Percentiles rank a stretch among this genome's conserved stretches.
Conservation (phyloP, 208 protist genomes). For the Trypanosoma brucei region DNA sequence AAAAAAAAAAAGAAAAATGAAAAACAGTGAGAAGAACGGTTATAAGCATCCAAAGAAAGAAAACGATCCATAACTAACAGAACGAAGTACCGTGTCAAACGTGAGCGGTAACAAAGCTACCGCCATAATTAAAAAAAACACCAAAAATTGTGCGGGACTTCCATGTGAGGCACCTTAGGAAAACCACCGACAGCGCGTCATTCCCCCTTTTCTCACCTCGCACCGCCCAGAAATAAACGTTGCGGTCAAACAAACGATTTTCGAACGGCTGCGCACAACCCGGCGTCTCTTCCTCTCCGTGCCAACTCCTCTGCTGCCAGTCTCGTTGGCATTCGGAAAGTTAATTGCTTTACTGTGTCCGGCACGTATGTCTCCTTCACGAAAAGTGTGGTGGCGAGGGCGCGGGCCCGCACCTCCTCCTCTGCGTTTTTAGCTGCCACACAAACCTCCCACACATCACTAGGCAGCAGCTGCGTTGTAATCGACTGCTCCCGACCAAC, state of each 20-base stretch:
- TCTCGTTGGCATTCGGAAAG: conserved; percentile 29
- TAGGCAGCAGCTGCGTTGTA: neutral
- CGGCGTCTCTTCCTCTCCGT: conserved; percentile 20
- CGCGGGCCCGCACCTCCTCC: conserved; percentile 9
- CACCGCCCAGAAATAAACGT: conserved; percentile 1
- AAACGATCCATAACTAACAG: no score
- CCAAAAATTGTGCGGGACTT: neutral
- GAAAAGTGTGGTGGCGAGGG: conserved; percentile 12
- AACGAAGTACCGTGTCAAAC: no score
- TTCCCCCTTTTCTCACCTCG: no score
- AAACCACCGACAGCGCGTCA: no score
- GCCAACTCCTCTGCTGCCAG: conserved; percentile 40
- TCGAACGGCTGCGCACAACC: conserved; percentile 23
- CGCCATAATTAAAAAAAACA: no score
- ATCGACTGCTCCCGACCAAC: no score
- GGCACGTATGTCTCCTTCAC: conserved; percentile 8
- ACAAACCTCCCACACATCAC: conserved; percentile 22
- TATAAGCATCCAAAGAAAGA: no score
- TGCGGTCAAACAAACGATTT: neutral
- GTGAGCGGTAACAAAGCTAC: no score
- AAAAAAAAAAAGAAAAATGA: no score
- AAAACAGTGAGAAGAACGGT: no score
- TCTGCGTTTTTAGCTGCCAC: conserved; percentile 18
- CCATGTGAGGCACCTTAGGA: neutral
- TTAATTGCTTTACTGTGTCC: conserved; percentile 3